phyloP scores from a whole-genome alignment of 75 land plant species.

The Pinus tabuliformis region DNA sequence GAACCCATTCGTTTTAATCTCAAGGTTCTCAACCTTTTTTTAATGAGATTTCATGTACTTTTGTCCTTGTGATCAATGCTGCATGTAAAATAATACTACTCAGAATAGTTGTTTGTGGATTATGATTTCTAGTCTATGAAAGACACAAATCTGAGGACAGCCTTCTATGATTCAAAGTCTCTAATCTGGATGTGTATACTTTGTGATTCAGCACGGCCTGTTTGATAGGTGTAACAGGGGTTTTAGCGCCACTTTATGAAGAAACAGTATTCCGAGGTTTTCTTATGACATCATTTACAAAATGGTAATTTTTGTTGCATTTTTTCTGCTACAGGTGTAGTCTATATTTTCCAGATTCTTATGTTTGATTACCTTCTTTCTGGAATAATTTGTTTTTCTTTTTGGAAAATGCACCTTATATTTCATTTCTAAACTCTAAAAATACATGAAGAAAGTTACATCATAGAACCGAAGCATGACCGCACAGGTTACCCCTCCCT shows the following conservation, averaged over 20 bases:
- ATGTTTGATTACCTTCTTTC: neutral
- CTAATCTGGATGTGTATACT: neutral
- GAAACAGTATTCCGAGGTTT: constrained; percentile 95
- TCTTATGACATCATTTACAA: constrained; percentile 88
- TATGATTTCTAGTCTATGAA: neutral
- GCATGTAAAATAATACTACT: neutral
- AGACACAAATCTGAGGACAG: neutral
- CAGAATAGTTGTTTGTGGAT: neutral
- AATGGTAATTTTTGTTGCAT: constrained; percentile 65
- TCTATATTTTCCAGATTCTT: neutral
- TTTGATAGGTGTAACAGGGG: constrained; percentile 82
- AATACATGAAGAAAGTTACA: no score
- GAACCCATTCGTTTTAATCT: neutral
- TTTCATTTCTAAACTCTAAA: no score
- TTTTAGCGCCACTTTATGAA: constrained; percentile 90
- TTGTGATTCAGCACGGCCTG: constrained; percentile 66
- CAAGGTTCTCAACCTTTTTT: neutral
- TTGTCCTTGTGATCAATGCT: neutral
- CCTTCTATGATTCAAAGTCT: neutral
- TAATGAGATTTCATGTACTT: neutral
- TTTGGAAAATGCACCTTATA: no score
- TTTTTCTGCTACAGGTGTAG: neutral
- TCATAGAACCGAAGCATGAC: no score
- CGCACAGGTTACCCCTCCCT: no score
- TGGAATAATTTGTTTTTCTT: neutral